Evolutionary conservation across 1,139 yeast species (phyloP).

Genomic region (Magnusiomyces fungicola): DNA sequence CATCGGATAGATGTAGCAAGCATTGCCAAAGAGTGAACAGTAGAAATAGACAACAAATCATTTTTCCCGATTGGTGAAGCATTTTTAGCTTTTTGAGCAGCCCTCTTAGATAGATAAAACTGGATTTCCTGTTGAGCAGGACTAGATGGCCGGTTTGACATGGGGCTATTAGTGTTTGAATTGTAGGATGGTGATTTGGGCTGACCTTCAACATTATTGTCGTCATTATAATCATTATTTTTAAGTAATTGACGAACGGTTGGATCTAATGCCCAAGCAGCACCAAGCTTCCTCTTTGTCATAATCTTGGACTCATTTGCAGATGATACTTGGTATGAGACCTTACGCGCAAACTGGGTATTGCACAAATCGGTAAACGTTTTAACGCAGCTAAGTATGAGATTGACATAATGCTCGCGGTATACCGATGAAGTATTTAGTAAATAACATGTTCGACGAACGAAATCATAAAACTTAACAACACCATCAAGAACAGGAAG

Average conservation of each 20-base stretch:
- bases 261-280: slow-evolving; percentile 12
- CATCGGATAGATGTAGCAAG: slow-evolving; percentile 14
- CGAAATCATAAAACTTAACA: slow-evolving; percentile 24
- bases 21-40: slow-evolving; percentile 11
- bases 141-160: neutral
- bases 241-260: slow-evolving; percentile 7
- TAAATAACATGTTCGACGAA: slow-evolving; percentile 28
- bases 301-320: slow-evolving; percentile 8
- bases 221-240: slow-evolving; percentile 11
- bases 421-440: slow-evolving; percentile 31
- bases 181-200: neutral
- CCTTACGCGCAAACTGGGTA: slow-evolving; percentile 15
- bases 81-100: slow-evolving; percentile 11
- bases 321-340: slow-evolving; percentile 10
- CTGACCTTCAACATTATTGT: slow-evolving; percentile 1
- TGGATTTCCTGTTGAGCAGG: slow-evolving; percentile 13
- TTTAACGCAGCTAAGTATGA: slow-evolving; percentile 26
- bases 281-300: slow-evolving; percentile 13
- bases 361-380: slow-evolving; percentile 20
- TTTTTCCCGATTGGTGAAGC: slow-evolving; percentile 8
- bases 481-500: slow-evolving; percentile 30
- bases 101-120: slow-evolving; percentile 11
- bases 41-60: slow-evolving; percentile 11
- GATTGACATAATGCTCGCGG: slow-evolving; percentile 32
- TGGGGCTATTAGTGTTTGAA: neutral